Evolutionary conservation across 1,139 yeast genomes (phyloP).

Genomic region (Magnusiomyces fungicola): DNA sequence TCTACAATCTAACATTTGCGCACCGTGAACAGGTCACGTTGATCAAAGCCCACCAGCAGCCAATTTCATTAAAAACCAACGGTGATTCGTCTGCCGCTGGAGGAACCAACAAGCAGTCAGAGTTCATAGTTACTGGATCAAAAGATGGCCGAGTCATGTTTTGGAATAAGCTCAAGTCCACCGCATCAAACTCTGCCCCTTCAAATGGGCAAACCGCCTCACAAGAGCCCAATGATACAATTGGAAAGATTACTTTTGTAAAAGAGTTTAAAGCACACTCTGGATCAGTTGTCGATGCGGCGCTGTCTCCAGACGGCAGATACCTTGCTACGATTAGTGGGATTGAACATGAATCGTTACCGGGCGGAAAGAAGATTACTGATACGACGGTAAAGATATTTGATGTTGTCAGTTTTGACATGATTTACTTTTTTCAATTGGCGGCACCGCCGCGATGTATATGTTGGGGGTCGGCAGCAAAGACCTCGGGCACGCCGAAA

Average conservation of each 20-base stretch:
- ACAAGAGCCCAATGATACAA: constrained; percentile 4
- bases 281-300: constrained; percentile 21
- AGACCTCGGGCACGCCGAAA: constrained; percentile 7
- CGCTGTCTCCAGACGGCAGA: constrained; percentile 26
- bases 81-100: neutral
- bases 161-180: constrained; percentile 30
- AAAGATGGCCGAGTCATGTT: constrained; percentile 39
- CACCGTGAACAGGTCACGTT: constrained; percentile 24
- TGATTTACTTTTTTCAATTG: constrained; percentile 36
- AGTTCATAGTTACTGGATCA: constrained; percentile 35
- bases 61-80: constrained; percentile 3
- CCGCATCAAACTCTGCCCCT: constrained; percentile 7
- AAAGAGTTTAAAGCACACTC: constrained; percentile 37
- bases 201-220: constrained; percentile 2
- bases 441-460: constrained; percentile 18
- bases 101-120: constrained; percentile 11
- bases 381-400: constrained; percentile 35
- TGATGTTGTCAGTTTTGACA: constrained; percentile 38
- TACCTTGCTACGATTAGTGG: constrained; percentile 28
- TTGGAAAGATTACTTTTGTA: constrained; percentile 33
- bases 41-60: constrained; percentile 18
- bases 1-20: constrained; percentile 30
- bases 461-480: constrained; percentile 19
- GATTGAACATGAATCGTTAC: neutral
- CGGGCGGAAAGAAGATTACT: neutral